Evolutionary conservation across 2,329 filamentous ascomycete genomes (phyloP).

Genomic region (Cadophora luteo-olivacea): DNA sequence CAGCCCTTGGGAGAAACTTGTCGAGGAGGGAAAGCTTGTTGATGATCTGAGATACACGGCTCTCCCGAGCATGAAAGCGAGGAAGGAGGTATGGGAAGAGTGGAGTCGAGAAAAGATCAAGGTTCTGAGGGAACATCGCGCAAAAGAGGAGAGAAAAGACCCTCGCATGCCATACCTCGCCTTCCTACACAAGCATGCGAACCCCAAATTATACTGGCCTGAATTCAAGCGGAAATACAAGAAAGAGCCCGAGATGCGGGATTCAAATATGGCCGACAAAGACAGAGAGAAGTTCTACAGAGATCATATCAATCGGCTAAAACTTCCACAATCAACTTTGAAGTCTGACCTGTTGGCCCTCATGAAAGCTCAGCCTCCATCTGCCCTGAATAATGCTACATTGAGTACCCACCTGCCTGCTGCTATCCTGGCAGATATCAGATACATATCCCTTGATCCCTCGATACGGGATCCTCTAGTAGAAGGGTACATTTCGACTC

Average conservation of each 20-base stretch:
- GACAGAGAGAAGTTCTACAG: constrained; percentile 82
- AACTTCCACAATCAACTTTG: constrained; percentile 68
- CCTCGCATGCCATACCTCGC: constrained; percentile 82
- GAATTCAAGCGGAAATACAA: constrained; percentile 94
- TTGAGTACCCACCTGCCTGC: constrained; percentile 64
- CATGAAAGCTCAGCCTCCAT: constrained; percentile 65
- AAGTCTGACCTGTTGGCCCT: constrained; percentile 74
- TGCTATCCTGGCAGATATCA: constrained; percentile 68
- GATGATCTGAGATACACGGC: constrained; percentile 89
- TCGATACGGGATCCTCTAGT: constrained; percentile 68
- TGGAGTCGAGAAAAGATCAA: constrained; percentile 84
- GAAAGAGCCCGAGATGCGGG: constrained; percentile 81
- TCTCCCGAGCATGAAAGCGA: constrained; percentile 78
- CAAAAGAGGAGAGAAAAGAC: constrained; percentile 80
- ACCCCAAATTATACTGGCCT: constrained; percentile 93
- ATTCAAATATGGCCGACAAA: constrained; percentile 72
- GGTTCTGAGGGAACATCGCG: constrained; percentile 72
- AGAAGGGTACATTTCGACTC: constrained; percentile 68
- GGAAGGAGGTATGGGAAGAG: constrained; percentile 81
- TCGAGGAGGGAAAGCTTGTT: constrained; percentile 81
- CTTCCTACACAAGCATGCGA: constrained; percentile 82
- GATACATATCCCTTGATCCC: constrained; percentile 71
- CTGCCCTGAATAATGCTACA: constrained; percentile 65
- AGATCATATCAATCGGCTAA: constrained; percentile 72
- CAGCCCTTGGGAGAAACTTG: constrained; percentile 87